phyloP scores from a whole-genome alignment of 768 basidiomycete species.

The Dacryopinax primogenitus region DNA sequence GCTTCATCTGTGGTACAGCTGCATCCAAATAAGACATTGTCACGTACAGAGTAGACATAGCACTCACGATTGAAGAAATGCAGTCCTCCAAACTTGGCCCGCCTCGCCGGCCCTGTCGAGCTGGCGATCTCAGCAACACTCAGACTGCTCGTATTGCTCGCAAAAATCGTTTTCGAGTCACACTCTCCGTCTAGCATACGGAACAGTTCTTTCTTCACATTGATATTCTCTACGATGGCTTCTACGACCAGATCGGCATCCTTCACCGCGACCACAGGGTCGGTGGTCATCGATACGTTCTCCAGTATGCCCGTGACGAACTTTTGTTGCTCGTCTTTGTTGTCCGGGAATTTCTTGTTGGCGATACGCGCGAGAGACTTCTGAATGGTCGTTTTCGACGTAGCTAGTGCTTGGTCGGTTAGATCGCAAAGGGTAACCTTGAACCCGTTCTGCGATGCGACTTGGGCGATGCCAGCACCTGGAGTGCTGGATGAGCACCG shows the following conservation, averaged over 20 bases:
- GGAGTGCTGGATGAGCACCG: neutral
- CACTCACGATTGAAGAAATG: constrained; percentile 33
- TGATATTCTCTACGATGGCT: constrained; percentile 34
- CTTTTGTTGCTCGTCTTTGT: constrained; percentile 17
- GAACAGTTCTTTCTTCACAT: constrained; percentile 32
- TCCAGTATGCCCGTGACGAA: constrained; percentile 24
- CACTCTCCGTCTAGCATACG: constrained; percentile 27
- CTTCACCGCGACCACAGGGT: constrained; percentile 26
- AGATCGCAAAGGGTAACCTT: constrained; percentile 31
- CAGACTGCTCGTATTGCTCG: constrained; percentile 32
- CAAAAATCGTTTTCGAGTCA: constrained; percentile 27
- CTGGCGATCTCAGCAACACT: constrained; percentile 30
- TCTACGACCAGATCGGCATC: constrained; percentile 32
- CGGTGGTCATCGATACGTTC: constrained; percentile 28
- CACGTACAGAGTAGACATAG: neutral
- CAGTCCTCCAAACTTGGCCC: constrained; percentile 29
- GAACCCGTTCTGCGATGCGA: constrained; percentile 30
- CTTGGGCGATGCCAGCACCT: constrained; percentile 34
- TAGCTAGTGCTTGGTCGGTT: constrained; percentile 26
- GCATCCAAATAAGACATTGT: neutral
- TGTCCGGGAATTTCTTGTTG: constrained; percentile 26
- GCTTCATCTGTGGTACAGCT: constrained; percentile 27
- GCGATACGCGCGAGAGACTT: constrained; percentile 31
- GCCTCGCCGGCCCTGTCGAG: constrained; percentile 22
- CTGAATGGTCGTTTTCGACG: constrained; percentile 29